phyloP scores from a whole-genome alignment of 2,329 filamentous ascomycete species.

The Pseudocercospora fijiensis region DNA sequence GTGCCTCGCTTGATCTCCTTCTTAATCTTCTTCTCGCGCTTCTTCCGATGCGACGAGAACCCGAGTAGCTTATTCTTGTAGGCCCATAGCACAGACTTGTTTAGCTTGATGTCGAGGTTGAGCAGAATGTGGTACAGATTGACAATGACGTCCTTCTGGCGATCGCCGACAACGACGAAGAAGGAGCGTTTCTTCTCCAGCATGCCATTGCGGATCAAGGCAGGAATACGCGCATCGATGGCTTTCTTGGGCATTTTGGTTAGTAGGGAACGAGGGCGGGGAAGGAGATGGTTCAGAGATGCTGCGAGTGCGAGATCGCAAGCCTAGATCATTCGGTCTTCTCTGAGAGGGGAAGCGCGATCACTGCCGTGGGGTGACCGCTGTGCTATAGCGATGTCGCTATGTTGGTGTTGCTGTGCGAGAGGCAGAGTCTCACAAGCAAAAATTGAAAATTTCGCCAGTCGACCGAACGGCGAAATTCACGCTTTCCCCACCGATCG shows the following conservation, averaged over 20 bases:
- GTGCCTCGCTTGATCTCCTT: conserved; percentile 95
- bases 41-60: conserved; percentile 94
- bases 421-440: neutral
- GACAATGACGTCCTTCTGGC: conserved; percentile 94
- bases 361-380: conserved; percentile 10
- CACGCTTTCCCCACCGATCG: conserved; percentile 17
- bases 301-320: neutral
- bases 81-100: conserved; percentile 95
- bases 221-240: conserved; percentile 79
- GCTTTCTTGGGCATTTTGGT: conserved; percentile 58
- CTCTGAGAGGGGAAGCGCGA: neutral
- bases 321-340: conserved; percentile 8
- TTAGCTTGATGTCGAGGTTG: conserved; percentile 84
- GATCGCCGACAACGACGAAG: conserved; percentile 93
- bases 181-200: conserved; percentile 98
- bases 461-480: no score
- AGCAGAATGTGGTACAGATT: conserved; percentile 92
- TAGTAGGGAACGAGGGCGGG: neutral
- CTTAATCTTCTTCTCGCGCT: conserved; percentile 97
- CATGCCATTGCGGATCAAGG: conserved; percentile 85
- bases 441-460: no score
- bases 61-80: conserved; percentile 97
- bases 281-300: conserved; percentile 8
- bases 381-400: conserved; percentile 3
- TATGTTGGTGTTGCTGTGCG: neutral